Evolutionary conservation across 768 basidiomycete genomes (phyloP).

Genomic region (Rhodotorula diobovata): DNA sequence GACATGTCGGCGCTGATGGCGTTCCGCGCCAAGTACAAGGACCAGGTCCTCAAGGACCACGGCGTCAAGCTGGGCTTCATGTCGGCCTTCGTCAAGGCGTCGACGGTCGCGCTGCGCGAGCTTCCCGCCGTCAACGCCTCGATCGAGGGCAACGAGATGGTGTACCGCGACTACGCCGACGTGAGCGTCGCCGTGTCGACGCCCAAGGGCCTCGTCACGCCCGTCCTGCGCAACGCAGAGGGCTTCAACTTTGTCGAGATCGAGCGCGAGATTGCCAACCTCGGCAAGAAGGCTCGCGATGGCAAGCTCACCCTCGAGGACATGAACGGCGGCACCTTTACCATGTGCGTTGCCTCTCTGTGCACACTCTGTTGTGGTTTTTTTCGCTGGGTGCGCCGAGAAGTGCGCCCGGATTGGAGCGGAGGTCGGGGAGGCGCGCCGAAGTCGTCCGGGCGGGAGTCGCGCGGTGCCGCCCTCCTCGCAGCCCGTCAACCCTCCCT

Average conservation of each 20-base stretch:
- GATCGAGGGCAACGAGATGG: constrained; percentile 80
- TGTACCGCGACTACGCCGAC: constrained; percentile 88
- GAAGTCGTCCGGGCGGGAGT: no score
- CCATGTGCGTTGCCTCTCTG: constrained; percentile 62
- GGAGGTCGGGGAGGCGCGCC: no score
- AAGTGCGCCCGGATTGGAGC: no score
- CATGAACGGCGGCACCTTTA: constrained; percentile 98
- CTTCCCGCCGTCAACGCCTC: constrained; percentile 90
- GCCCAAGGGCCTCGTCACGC: constrained; percentile 94
- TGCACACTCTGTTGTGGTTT: no score
- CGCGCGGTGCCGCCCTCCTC: no score
- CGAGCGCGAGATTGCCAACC: constrained; percentile 81
- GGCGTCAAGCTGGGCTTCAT: constrained; percentile 98
- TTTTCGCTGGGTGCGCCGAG: neutral
- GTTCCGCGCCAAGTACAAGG: constrained; percentile 91
- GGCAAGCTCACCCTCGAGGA: constrained; percentile 94
- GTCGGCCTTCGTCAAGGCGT: constrained; percentile 91
- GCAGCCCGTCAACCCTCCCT: no score
- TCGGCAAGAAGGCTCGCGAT: constrained; percentile 91
- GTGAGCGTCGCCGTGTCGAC: constrained; percentile 94
- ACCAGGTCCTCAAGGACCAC: constrained; percentile 77
- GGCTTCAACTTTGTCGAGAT: constrained; percentile 79
- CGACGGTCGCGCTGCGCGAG: constrained; percentile 74
- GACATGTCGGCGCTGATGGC: constrained; percentile 96
- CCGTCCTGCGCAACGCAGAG: constrained; percentile 88